Evolutionary conservation across 805 yeast genomes (phyloP), one percentile per base, ranked within the genome.

Genomic region (Yarrowia keelungensis): DNA sequence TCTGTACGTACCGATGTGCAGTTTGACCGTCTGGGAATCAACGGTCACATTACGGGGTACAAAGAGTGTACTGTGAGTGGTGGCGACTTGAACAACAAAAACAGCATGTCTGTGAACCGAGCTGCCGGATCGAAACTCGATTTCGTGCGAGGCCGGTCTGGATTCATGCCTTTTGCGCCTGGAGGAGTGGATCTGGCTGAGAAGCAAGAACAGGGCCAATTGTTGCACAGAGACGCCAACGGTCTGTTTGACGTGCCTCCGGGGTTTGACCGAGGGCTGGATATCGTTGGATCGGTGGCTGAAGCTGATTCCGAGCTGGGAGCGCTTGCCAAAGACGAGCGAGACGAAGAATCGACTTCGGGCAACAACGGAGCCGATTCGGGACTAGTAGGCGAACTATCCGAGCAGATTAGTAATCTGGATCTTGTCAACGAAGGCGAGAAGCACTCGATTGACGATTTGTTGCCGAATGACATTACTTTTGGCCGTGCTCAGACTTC

Each of bases 141-240:
- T 51, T 80, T 87, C 1, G 79, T 91, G 2, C 81, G 83, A 54
- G 98, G 98, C 0, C 82, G 86, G 5, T 83, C 96, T 0, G 84
- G 87, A 19, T 90, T 85, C 73, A 79, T 94, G 74, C 99, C 99
- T 0, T 95, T 95, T 75, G 88, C 89, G 69, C 99, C 99, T 0
- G 98, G 99, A 72, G 98, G 98, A 2, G 72, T 85, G 16, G 79
- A 79, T 1, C 64, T 74, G 14, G 50, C 72, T 5, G 75, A 72
- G n/a, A 73, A 74, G n/a, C 71, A 76, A 3, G 72, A 73, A 5
- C 70, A 73, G 11, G 69, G 69, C 8, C 26, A 72, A 70, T 11
- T 70, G 83, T 45, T 90, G 54, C 95, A 89, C 74, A 84, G 88
- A 74, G 94, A 90, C 74, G 79, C 79, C 2, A 82, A 85, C 43